Evolutionary conservation across 2,329 filamentous ascomycete species (phyloP).

Genomic region (Claviceps quebecensis): DNA sequence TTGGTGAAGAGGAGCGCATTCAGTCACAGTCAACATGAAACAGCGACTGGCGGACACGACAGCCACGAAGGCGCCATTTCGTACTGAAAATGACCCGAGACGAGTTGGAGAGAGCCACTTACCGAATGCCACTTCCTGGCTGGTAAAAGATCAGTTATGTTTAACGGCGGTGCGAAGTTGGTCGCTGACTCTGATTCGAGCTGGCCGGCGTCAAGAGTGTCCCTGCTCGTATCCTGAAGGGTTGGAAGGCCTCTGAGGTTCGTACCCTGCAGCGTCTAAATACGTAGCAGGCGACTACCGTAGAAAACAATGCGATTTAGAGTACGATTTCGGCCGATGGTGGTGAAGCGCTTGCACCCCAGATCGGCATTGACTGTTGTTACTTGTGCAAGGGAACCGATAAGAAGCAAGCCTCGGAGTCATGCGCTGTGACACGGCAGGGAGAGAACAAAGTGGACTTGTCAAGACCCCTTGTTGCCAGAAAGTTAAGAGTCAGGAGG

Average conservation of each 20-base stretch:
- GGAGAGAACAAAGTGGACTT: not conserved
- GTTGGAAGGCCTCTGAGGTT: not conserved
- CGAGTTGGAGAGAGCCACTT: not conserved
- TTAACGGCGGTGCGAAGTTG: not conserved
- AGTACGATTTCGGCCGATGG: not conserved
- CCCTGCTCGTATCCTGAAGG: not conserved
- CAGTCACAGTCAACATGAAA: not conserved
- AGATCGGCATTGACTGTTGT: not conserved
- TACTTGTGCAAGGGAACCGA: not conserved
- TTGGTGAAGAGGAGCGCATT: not conserved
- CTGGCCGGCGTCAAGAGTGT: not conserved
- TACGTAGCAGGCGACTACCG: not conserved
- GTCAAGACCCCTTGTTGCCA: not conserved
- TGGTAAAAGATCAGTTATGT: not conserved
- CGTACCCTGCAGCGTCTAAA: not conserved
- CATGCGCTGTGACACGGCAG: not conserved
- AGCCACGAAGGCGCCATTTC: not conserved
- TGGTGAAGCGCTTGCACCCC: not conserved
- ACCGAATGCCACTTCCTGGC: not conserved
- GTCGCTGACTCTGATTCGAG: not conserved
- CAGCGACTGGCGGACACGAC: not conserved
- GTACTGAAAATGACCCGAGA: not conserved
- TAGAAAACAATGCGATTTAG: not conserved
- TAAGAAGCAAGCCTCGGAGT: not conserved
- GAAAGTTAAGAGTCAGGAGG: not conserved